A percentile compares a stretch with the other conserved stretches of the same genome.
Evolutionary conservation across 768 basidiomycete species (phyloP).

Genomic region (Boletales sp.): DNA sequence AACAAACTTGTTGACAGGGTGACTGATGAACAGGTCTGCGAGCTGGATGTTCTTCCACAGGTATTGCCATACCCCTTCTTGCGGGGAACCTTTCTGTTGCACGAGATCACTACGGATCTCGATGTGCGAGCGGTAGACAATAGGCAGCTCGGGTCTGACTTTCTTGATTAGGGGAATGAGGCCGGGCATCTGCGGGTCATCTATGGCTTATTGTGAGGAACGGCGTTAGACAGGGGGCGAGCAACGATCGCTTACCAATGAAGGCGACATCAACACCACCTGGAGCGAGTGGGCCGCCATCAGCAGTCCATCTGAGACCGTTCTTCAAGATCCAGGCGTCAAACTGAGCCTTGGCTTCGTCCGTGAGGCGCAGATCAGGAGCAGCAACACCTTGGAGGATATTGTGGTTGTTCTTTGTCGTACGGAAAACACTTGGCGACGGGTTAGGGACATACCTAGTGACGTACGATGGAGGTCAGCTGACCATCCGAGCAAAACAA

Average conservation of each 20-base stretch:
- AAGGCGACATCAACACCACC: conserved; percentile 88
- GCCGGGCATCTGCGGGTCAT: conserved; percentile 93
- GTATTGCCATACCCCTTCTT: conserved; percentile 92
- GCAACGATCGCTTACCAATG: conserved; percentile 51
- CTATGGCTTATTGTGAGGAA: conserved; percentile 32
- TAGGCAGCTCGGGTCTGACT: conserved; percentile 78
- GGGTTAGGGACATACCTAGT: conserved; percentile 84
- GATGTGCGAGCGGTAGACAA: conserved; percentile 93
- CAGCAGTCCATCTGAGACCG: conserved; percentile 81
- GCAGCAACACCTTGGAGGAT: conserved; percentile 90
- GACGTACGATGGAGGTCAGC: conserved; percentile 21
- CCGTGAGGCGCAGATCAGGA: conserved; percentile 71
- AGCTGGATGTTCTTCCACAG: conserved; percentile 90
- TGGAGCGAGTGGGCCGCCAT: conserved; percentile 78
- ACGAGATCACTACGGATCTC: conserved; percentile 89
- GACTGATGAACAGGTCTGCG: conserved; percentile 90
- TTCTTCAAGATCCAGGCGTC: conserved; percentile 90
- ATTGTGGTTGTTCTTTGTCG: conserved; percentile 95
- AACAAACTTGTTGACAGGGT: conserved; percentile 93
- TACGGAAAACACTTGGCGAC: conserved; percentile 86
- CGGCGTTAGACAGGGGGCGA: neutral
- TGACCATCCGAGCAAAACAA: neutral
- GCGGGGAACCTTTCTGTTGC: conserved; percentile 76
- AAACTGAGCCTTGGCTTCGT: conserved; percentile 75
- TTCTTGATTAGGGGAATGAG: conserved; percentile 90